Base-by-base conservation (phyloP, 139 green algal species). In the Picochlorum costavermella region DNA sequence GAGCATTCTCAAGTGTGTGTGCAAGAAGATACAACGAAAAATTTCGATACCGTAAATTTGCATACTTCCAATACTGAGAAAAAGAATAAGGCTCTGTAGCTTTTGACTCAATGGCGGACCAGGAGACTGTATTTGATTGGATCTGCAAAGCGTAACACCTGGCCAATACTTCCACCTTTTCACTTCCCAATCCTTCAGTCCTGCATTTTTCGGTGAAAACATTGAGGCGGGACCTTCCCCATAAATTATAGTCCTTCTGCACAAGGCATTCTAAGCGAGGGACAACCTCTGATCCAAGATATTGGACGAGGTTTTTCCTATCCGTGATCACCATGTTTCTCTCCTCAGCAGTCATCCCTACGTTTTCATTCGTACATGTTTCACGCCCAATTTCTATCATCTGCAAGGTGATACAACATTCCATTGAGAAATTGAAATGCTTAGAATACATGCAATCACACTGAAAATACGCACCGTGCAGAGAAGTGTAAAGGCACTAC, bases 91-190 rank as follows among this genome's bases (percentile, higher is more conserved):
- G 60, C 4, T 28, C n/a, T 20, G 60, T 57, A 11, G 30, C 13
- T 23, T 28, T 51, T 2, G 60, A 20, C 13, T 66, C 60, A 20
- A 66, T 25, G 3, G n/a, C 11, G 6, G 14, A 13, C 60, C 60
- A 66, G 12, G 25, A 20, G 33, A 51, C n/a, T 40, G 13, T 37
- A 45, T 25, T 40, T 23, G 17, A 23, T 20, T 37, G 17, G n/a
- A 66, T 14, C 13, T 56, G 16, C 14, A 66, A n/a, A n/a, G 60
- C 60, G 57, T 66, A 66, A 23, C 60, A 66, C 13, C 48, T 8
- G 11, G 60, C 60, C 17, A 66, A 20, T 20, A 45, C 33, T 40
- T 66, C 60, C 17, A 66, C 60, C 1, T 66, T 66, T 56, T 66
- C 60, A 57, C 60, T 43, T n/a, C 60, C 60, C 31, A 66, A 16